These are phyloP conservation scores for Trichoderma aggressivum DNA, from an alignment of 2,329 filamentous ascomycete genomes.

Conservation along the genomic window DNA sequence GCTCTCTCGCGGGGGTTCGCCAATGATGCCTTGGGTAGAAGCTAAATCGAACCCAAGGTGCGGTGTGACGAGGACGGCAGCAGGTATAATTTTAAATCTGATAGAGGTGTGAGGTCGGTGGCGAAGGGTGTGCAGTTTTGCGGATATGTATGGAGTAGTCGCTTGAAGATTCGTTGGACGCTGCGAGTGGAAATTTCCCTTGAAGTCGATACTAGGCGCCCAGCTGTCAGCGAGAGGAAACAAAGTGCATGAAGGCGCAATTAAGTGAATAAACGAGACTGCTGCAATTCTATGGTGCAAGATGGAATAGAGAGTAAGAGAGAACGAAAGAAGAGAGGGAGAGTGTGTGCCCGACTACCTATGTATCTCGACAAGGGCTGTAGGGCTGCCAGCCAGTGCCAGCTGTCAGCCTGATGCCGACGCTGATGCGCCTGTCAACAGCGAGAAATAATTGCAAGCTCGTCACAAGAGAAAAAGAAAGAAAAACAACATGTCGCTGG, in stretches of 20 bases:
- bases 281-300: neutral
- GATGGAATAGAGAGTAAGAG: neutral
- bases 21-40: neutral
- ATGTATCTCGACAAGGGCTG: neutral
- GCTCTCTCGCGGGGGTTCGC: neutral
- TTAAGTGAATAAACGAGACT: neutral
- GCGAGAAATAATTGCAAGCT: neutral
- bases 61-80: neutral
- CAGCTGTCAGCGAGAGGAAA: neutral
- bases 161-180: neutral
- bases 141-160: neutral
- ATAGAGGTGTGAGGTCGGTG: neutral
- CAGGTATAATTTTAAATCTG: neutral
- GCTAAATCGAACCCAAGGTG: neutral
- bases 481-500: neutral
- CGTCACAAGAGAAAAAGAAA: neutral
- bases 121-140: neutral
- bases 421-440: neutral
- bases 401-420: constrained; percentile 11
- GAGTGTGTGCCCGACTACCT: neutral
- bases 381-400: neutral
- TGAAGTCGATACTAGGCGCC: neutral
- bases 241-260: neutral
- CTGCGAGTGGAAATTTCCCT: neutral
- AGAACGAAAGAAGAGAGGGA: neutral